These are phyloP conservation scores for Diutina pseudorugosa DNA, from an alignment of 1,139 yeast genomes.

Conservation along the genomic window DNA sequence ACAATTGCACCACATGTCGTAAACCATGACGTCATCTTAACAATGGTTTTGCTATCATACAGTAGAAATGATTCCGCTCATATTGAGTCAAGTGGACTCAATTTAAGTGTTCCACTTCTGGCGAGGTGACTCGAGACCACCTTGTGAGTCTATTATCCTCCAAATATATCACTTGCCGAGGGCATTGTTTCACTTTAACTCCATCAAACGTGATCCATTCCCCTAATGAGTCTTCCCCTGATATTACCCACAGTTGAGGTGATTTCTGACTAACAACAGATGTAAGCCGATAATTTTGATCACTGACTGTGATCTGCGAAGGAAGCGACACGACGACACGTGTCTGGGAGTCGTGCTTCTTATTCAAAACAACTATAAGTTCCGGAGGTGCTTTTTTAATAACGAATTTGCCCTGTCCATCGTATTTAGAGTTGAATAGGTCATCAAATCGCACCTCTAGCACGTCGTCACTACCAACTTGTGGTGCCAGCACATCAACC, in stretches of 20 bases:
- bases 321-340: slow-evolving; percentile 18
- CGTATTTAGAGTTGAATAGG: slow-evolving; percentile 44
- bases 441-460: slow-evolving; percentile 41
- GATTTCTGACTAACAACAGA: slow-evolving; percentile 13
- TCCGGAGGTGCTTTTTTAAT: slow-evolving; percentile 46
- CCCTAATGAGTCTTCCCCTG: slow-evolving; percentile 25
- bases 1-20: too few relatives aligned
- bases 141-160: slow-evolving; percentile 55
- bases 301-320: slow-evolving; percentile 37
- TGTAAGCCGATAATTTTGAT: slow-evolving; percentile 24
- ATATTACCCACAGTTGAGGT: slow-evolving; percentile 23
- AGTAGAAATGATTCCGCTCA: too few relatives aligned
- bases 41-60: too few relatives aligned
- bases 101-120: not conserved
- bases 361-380: slow-evolving; percentile 36
- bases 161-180: slow-evolving; percentile 49
- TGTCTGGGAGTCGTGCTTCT: slow-evolving; percentile 19
- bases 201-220: slow-evolving; percentile 53
- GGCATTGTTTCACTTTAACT: slow-evolving; percentile 31
- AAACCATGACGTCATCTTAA: too few relatives aligned
- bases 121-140: slow-evolving; percentile 34
- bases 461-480: slow-evolving; percentile 26
- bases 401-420: slow-evolving; percentile 15
- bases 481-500: slow-evolving; percentile 44
- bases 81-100: too few relatives aligned